phyloP scores from a whole-genome alignment of 2,329 filamentous ascomycete species.

The Colletotrichum navitas region DNA sequence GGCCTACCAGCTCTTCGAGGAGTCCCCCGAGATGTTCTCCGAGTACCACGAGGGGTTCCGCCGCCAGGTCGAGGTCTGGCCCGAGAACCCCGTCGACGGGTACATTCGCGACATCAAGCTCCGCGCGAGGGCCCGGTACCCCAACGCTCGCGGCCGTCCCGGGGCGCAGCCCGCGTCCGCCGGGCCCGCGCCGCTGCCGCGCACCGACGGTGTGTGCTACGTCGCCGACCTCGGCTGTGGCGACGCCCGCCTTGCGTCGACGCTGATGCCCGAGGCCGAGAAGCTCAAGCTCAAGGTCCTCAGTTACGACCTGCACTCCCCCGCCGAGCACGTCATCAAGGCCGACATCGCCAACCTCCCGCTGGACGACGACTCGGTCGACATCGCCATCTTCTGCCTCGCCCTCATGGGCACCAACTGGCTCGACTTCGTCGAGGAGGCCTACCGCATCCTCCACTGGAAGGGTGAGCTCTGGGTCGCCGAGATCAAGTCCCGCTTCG shows the following conservation, averaged over 20 bases:
- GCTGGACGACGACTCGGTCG: slow-evolving; percentile 78
- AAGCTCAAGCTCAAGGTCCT: slow-evolving; percentile 80
- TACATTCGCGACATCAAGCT: slow-evolving; percentile 80
- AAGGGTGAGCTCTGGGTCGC: slow-evolving; percentile 97
- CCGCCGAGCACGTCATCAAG: slow-evolving; percentile 81
- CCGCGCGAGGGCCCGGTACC: slow-evolving; percentile 69
- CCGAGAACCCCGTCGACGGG: slow-evolving; percentile 92
- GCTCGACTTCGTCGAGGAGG: slow-evolving; percentile 96
- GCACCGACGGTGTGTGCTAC: slow-evolving; percentile 78
- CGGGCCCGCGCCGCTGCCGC: slow-evolving; percentile 69
- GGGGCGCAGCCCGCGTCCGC: slow-evolving; percentile 42
- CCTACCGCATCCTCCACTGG: slow-evolving; percentile 89
- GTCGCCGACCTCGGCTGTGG: slow-evolving; percentile 96
- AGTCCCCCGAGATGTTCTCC: slow-evolving; percentile 91
- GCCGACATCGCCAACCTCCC: slow-evolving; percentile 92
- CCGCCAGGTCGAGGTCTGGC: slow-evolving; percentile 95
- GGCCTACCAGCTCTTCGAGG: slow-evolving; percentile 84
- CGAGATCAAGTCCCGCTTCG: slow-evolving; percentile 96
- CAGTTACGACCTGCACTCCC: slow-evolving; percentile 89
- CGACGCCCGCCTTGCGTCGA: slow-evolving; percentile 83
- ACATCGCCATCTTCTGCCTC: slow-evolving; percentile 94
- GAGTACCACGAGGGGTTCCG: slow-evolving; percentile 98
- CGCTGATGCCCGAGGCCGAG: slow-evolving; percentile 72
- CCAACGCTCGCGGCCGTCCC: slow-evolving; percentile 43
- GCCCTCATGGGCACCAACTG: slow-evolving; percentile 99